Conservation (phyloP, 345 rosid species). For the Rhodamnia rubescens region DNA sequence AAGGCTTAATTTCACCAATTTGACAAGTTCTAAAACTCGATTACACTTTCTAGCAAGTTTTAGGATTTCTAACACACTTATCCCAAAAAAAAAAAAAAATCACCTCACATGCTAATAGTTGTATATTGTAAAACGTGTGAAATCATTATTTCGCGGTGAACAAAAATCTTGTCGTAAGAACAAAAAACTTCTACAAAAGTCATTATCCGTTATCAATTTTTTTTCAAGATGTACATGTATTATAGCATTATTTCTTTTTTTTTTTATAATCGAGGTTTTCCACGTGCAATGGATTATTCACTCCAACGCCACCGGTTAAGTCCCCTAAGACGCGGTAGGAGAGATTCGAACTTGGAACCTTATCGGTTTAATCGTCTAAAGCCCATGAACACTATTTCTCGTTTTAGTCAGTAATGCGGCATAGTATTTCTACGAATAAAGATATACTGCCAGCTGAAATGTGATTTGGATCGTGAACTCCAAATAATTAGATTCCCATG, state of each 20-base stretch:
- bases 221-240: neutral
- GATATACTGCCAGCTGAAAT: neutral
- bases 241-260: neutral
- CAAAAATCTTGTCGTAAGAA: neutral
- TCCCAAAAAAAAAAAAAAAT: neutral
- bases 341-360: too few relatives aligned
- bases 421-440: neutral
- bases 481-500: neutral
- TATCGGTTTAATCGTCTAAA: too few relatives aligned
- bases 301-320: too few relatives aligned
- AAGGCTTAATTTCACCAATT: too few relatives aligned
- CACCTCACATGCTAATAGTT: neutral
- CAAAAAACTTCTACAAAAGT: neutral
- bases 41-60: too few relatives aligned
- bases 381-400: neutral
- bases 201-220: too few relatives aligned
- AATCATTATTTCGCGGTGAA: neutral
- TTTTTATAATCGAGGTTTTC: too few relatives aligned
- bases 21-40: too few relatives aligned
- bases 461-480: neutral
- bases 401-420: neutral
- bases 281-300: too few relatives aligned
- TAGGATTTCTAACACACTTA: too few relatives aligned
- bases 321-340: too few relatives aligned
- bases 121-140: neutral